These are phyloP conservation scores for Colletotrichum nymphaeae DNA, from an alignment of 2,329 filamentous ascomycete genomes.

Conservation along the genomic window DNA sequence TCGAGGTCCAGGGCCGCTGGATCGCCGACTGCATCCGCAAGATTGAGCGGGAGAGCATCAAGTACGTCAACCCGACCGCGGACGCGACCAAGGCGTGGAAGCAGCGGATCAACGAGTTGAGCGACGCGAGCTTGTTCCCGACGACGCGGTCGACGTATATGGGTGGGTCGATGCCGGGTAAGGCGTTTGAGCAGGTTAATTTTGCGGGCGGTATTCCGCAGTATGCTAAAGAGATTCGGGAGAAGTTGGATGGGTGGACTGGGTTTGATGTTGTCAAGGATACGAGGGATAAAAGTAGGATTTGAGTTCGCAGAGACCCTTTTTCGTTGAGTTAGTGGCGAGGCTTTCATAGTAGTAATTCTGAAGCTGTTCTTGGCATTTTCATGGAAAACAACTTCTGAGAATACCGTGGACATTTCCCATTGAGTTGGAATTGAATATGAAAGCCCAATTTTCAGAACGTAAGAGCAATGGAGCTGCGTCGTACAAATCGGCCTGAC, in stretches of 20 bases:
- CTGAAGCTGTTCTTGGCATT: slow-evolving; percentile 54
- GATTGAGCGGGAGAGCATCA: slow-evolving; percentile 57
- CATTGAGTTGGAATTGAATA: too few relatives aligned
- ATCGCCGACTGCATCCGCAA: slow-evolving; percentile 62
- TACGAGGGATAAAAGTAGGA: slow-evolving; percentile 1
- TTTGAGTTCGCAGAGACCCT: not conserved
- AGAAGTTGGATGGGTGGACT: slow-evolving; percentile 47
- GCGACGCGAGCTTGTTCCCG: slow-evolving; percentile 60
- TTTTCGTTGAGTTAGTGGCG: not conserved
- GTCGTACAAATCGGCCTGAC: not conserved
- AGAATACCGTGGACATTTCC: slow-evolving; percentile 56
- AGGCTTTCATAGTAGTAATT: too few relatives aligned
- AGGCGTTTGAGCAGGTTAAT: slow-evolving; percentile 45
- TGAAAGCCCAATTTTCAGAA: too few relatives aligned
- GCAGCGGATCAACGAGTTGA: slow-evolving; percentile 57
- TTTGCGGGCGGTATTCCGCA: slow-evolving; percentile 55
- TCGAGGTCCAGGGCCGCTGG: slow-evolving; percentile 68
- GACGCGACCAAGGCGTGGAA: slow-evolving; percentile 62
- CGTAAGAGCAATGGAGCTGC: not conserved
- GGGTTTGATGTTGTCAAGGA: slow-evolving; percentile 47
- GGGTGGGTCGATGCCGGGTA: slow-evolving; percentile 66
- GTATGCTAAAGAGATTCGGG: slow-evolving; percentile 47
- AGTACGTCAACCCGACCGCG: slow-evolving; percentile 60
- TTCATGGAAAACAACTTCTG: too few relatives aligned
- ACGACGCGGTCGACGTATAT: slow-evolving; percentile 64